A percentile compares a stretch with the other conserved stretches of the same genome.
phyloP scores from a whole-genome alignment of 2,329 filamentous ascomycete genomes.

The Aspergillus udagawae region DNA sequence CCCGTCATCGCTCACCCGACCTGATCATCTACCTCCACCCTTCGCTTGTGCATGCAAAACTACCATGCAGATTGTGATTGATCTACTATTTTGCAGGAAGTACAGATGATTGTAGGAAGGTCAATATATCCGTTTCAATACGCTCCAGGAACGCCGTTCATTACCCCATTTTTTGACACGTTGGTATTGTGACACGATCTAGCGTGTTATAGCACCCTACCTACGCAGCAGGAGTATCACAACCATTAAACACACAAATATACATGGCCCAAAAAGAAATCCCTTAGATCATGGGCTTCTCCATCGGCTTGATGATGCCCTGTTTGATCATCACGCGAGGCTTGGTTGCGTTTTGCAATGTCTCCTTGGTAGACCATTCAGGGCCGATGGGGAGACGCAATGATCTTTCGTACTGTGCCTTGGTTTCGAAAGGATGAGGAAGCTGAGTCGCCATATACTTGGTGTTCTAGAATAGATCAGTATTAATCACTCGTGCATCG shows the following conservation, averaged over 20 bases:
- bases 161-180: background rate
- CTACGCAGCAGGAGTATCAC: background rate
- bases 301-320: slow-evolving; percentile 83
- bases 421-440: slow-evolving; percentile 85
- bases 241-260: background rate
- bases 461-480: slow-evolving; percentile 57
- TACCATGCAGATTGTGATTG: background rate
- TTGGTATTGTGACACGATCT: background rate
- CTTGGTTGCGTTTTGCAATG: slow-evolving; percentile 84
- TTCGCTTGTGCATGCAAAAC: slow-evolving; percentile 1
- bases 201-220: background rate
- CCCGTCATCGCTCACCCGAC: slow-evolving; percentile 13
- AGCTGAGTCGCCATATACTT: slow-evolving; percentile 81
- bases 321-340: slow-evolving; percentile 87
- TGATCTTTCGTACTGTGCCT: slow-evolving; percentile 84
- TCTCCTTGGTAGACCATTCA: slow-evolving; percentile 96
- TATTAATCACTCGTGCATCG: background rate
- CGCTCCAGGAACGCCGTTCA: background rate
- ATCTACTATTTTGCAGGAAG: background rate
- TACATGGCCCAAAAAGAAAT: slow-evolving; percentile 2
- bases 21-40: slow-evolving; percentile 10
- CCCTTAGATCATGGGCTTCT: slow-evolving; percentile 61
- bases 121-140: background rate
- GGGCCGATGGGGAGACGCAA: slow-evolving; percentile 82
- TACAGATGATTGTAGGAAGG: background rate